phyloP scores from a whole-genome alignment of 306 rosid species.

The Quercus gilva region DNA sequence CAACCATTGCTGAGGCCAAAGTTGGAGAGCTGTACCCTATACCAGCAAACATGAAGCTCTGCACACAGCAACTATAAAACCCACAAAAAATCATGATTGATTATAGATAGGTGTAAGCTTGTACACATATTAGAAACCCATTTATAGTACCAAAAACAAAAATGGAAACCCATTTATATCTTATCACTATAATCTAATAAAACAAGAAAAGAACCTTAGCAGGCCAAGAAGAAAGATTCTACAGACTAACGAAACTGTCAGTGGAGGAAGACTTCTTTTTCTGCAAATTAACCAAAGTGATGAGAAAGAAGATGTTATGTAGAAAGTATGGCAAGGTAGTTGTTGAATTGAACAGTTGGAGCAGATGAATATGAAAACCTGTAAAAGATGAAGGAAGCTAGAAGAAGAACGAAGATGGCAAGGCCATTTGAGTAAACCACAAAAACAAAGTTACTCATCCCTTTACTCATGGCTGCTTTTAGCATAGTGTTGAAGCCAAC shows the following conservation, averaged over 20 bases:
- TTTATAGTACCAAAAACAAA: background rate
- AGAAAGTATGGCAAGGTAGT: background rate
- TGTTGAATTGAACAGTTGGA: background rate
- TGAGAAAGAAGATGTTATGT: background rate
- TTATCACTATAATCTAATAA: background rate
- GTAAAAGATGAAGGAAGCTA: constrained; percentile 32
- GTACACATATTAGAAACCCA: background rate
- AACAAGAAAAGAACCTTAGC: constrained; percentile 23
- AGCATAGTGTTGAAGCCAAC: constrained; percentile 29
- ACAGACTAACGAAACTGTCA: constrained; percentile 8
- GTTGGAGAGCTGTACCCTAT: constrained; percentile 50
- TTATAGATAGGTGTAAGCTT: background rate
- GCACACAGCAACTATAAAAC: constrained; percentile 14
- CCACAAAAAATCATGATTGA: background rate
- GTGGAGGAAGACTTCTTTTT: constrained; percentile 30
- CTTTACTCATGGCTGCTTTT: constrained; percentile 29
- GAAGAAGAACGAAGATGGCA: constrained; percentile 34
- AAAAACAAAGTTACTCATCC: constrained; percentile 41
- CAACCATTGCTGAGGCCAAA: constrained; percentile 34
- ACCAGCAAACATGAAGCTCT: constrained; percentile 32
- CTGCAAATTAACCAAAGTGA: constrained; percentile 11
- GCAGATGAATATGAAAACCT: constrained; percentile 11
- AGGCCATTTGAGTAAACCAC: constrained; percentile 31
- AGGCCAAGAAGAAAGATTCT: constrained; percentile 28
- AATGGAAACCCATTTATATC: background rate